Evolutionary conservation across 2,329 filamentous ascomycete species (phyloP).

Genomic region (Thielaviopsis musarum): DNA sequence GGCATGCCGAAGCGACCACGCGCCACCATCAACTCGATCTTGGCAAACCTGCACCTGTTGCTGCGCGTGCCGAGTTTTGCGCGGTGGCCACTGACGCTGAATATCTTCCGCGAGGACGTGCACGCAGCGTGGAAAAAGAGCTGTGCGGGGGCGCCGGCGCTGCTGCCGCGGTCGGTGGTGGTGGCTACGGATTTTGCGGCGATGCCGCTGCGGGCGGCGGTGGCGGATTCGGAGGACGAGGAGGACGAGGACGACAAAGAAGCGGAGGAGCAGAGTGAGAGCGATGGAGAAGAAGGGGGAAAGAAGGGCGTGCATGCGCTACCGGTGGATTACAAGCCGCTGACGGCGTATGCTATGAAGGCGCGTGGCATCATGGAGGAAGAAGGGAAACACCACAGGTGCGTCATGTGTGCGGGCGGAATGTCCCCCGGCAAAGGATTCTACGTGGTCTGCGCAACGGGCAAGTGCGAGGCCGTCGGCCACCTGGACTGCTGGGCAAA

Average conservation of each 20-base stretch:
- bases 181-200: constrained; percentile 39
- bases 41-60: constrained; percentile 70
- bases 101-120: constrained; percentile 61
- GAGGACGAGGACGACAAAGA: neutral
- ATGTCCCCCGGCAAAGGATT: constrained; percentile 33
- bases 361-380: constrained; percentile 35
- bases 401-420: constrained; percentile 32
- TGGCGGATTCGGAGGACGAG: constrained; percentile 8
- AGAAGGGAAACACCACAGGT: constrained; percentile 34
- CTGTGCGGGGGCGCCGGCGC: constrained; percentile 30
- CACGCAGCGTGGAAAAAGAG: constrained; percentile 50
- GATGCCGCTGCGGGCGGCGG: constrained; percentile 3
- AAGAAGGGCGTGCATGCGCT: constrained; percentile 35
- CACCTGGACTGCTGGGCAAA: constrained; percentile 44
- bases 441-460: constrained; percentile 38
- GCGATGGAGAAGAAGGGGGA: constrained; percentile 8
- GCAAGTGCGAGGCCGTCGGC: constrained; percentile 36
- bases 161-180: constrained; percentile 30
- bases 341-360: constrained; percentile 39
- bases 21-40: constrained; percentile 45
- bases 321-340: constrained; percentile 35
- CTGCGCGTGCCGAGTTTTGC: constrained; percentile 64
- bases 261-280: neutral
- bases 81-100: constrained; percentile 65
- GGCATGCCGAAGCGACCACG: constrained; percentile 39